These are phyloP conservation scores for Blastobotrys attinorum DNA, from an alignment of 805 yeast genomes.

Conservation along the genomic window DNA sequence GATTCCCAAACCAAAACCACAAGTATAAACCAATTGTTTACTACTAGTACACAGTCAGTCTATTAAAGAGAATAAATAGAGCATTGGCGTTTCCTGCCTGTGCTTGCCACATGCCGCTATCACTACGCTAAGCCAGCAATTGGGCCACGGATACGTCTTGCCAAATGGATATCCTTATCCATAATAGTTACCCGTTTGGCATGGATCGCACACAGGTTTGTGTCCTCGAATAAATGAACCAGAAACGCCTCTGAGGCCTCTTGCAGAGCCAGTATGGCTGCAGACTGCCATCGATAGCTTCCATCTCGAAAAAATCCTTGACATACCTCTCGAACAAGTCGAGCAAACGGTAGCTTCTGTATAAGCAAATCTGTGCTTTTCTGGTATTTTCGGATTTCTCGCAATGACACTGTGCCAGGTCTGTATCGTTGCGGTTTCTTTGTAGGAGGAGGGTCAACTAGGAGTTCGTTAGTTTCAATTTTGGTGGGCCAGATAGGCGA, in stretches of 20 bases:
- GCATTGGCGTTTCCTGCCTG: too few species aligned
- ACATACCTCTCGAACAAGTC: conserved; percentile 79
- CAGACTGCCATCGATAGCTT: conserved; percentile 85
- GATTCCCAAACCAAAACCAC: too few species aligned
- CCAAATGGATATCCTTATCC: conserved; percentile 96
- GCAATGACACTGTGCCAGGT: conserved; percentile 92
- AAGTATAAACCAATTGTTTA: too few species aligned
- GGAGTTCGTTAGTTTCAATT: too few species aligned
- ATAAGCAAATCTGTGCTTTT: conserved; percentile 90
- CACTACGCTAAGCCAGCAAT: conserved; percentile 16
- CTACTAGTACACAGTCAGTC: too few species aligned
- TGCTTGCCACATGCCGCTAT: too few species aligned
- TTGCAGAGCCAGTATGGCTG: conserved; percentile 96
- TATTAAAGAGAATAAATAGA: too few species aligned
- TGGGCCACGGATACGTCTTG: conserved; percentile 90
- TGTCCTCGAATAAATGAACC: conserved; percentile 93
- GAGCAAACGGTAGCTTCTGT: conserved; percentile 95
- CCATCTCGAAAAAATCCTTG: conserved; percentile 21
- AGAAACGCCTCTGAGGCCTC: conserved; percentile 98
- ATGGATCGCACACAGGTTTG: conserved; percentile 96
- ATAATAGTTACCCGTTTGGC: conserved; percentile 98
- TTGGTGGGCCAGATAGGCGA: conserved; percentile 1
- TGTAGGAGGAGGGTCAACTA: conserved; percentile 5
- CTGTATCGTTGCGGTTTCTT: conserved; percentile 48
- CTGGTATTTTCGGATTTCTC: conserved; percentile 97